Evolutionary conservation across 139 green algal genomes (phyloP), one percentile per base, ranked within the genome.

Genomic region (Gonium pectorale): DNA sequence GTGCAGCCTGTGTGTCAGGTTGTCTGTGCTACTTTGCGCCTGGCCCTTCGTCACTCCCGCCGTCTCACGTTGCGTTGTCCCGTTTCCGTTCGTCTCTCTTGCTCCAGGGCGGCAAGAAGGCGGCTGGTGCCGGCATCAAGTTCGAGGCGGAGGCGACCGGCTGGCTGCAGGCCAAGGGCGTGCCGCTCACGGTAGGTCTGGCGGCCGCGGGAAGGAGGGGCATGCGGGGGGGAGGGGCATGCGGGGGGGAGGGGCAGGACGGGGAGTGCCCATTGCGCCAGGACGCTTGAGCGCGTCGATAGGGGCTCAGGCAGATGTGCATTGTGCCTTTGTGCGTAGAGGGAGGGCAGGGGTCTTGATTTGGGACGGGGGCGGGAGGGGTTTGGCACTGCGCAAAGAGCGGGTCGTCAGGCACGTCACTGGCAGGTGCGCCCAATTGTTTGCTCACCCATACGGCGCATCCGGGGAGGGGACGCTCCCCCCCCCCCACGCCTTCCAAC

Each of bases 91-190:
- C 56, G 19, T 11, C n/a, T 13, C 56, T 13, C 56, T 29, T 38
- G 22, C 27, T 38, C 3, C 67, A 86, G 51, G 79, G 54, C 44
- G 41, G 78, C 43, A 96, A 96, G 87, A 91, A 90, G 80, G 72
- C 70, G 13, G 72, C 72, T 0, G 66, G 85, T 22, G 88, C 44
- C 22, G 86, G 82, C 6, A 89, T 99, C 60, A 96, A 95, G 85
- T 97, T 99, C 77, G 94, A 98, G 88, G 95, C 95, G 0, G 96
- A 97, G 73, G 95, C 93, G 24, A 98, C 95, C 0, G 96, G 92
- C 29, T 95, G 92, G 90, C 89, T 98, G 81, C 83, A 94, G 81
- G 85, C 71, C 29, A 86, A 89, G n/a, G n/a, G 37, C 41, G 52
- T 89, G 24, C 51, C 79, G 46, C 43, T 86, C 79, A 89, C 86